Base-by-base conservation (phyloP, 2,329 filamentous ascomycete species). In the Metarhizium robertsii region DNA sequence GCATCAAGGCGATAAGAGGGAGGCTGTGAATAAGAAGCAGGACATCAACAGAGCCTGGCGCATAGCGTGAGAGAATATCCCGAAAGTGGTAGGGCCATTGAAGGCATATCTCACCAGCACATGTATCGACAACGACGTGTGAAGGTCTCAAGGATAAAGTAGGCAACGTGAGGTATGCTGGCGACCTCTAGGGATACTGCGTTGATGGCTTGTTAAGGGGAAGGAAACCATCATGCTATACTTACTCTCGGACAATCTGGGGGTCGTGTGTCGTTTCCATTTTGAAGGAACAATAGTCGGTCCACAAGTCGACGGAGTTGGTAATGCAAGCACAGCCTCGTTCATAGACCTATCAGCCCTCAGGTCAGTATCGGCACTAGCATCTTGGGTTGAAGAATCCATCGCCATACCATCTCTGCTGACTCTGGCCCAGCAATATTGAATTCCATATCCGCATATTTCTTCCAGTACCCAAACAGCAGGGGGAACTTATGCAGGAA, bases 221-320 rank as follows among this genome's bases (percentile, higher is more conserved):
- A 85, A 79, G 79, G 85, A 85, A 85, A 59, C 79, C 78, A 76
- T 75, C 73, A 69, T 64, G 61, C 60, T 74, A 77, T 81, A 97
- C 94, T 97, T 96, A 99, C 94, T 97, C 94, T 95, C 94, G 87
- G 77, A 96, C 95, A 73, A 95, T 81, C 70, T 95, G 89, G 66
- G 90, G 83, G 69, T 95, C 91, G 75, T 99, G 94, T 64, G 89
- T 94, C 56, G 94, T 97, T 71, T 97, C 91, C 76, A 94, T 91
- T 73, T 97, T 97, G 83, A 97, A 97, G 66, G 86, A 83, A 77
- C 92, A 97, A 76, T 96, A 99, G 66, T 95, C 92, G 53, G 90
- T 88, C 94, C 94, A 99, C 58, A 99, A 79, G 70, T 99, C 94
- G 66, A 96, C 92, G 40, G 92, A 97, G 68, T 89, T 90, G 55